Percentiles rank a stretch among this genome's conserved stretches.
Conservation (phyloP, 2,329 filamentous ascomycete species). For the Pezicula carpinea region DNA sequence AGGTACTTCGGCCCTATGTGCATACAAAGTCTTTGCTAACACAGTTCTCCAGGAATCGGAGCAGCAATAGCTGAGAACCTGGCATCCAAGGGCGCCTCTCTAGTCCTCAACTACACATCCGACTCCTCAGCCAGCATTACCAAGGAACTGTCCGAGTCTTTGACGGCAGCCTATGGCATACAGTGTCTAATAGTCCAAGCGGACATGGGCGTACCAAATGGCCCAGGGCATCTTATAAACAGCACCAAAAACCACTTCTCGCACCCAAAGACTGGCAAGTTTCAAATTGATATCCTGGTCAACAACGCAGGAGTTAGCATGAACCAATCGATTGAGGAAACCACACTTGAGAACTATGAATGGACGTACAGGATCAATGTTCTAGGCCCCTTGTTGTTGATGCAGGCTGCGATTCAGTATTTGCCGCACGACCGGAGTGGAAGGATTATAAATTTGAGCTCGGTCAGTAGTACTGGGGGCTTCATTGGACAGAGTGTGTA, state of each 20-base stretch:
- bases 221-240: conserved; percentile 54
- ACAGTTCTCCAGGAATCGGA: conserved; percentile 61
- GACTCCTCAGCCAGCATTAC: conserved; percentile 50
- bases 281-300: conserved; percentile 77
- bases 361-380: conserved; percentile 77
- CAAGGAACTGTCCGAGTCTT: conserved; percentile 47
- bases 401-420: conserved; percentile 67
- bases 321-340: conserved; percentile 61
- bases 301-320: conserved; percentile 76
- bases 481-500: conserved; percentile 57
- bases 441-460: conserved; percentile 58
- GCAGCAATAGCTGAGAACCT: conserved; percentile 59
- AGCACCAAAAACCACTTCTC: conserved; percentile 55
- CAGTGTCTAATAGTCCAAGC: conserved; percentile 62
- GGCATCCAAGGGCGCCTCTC: conserved; percentile 60
- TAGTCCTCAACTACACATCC: conserved; percentile 64
- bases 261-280: conserved; percentile 37
- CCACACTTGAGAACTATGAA: conserved; percentile 62
- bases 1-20: conserved; percentile 42
- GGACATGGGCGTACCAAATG: conserved; percentile 60
- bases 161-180: conserved; percentile 54
- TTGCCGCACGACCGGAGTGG: conserved; percentile 65
- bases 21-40: conserved; percentile 2
- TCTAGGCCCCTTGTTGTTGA: conserved; percentile 71
- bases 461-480: conserved; percentile 52